Percentiles rank a stretch among this genome's conserved stretches.
These are phyloP conservation scores for Torulaspora franciscae DNA, from an alignment of 805 yeast species.

Conservation along the genomic window DNA sequence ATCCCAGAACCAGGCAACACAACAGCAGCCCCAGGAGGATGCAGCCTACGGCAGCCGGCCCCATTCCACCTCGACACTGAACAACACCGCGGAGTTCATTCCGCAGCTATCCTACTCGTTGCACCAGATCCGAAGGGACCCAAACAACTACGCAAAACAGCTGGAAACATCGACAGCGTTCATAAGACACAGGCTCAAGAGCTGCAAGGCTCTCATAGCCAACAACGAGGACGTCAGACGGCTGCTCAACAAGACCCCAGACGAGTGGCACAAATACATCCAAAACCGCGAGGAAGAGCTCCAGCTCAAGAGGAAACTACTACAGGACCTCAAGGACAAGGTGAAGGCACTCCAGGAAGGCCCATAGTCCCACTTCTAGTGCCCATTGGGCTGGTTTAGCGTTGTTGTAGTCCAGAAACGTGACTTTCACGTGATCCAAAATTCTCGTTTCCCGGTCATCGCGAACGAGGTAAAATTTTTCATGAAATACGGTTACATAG, in stretches of 20 bases:
- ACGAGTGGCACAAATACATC: constrained; percentile 31
- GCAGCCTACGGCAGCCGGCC: constrained; percentile 1
- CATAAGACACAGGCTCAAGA: constrained; percentile 32
- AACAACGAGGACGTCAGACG: constrained; percentile 30
- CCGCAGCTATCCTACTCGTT: constrained; percentile 34
- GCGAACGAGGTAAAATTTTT: constrained; percentile 4
- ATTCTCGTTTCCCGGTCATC: neutral
- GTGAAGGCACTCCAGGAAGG: neutral
- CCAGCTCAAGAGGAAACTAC: constrained; percentile 20
- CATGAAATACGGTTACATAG: neutral
- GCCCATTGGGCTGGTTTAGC: neutral
- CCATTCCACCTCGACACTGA: neutral
- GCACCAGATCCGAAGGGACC: constrained; percentile 32
- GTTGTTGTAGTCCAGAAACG: neutral
- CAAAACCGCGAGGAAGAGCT: constrained; percentile 25
- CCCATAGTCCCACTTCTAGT: neutral
- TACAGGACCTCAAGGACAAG: constrained; percentile 9
- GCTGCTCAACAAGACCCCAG: constrained; percentile 25
- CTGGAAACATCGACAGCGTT: constrained; percentile 32
- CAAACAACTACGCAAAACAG: constrained; percentile 31
- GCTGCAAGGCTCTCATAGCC: constrained; percentile 26
- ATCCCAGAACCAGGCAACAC: constrained; percentile 7
- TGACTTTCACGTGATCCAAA: constrained; percentile 1
- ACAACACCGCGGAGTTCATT: constrained; percentile 27
- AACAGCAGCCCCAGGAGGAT: neutral